These are phyloP conservation scores for Artemisia annua DNA, from an alignment of 129 eudicot genomes.

Conservation along the genomic window DNA sequence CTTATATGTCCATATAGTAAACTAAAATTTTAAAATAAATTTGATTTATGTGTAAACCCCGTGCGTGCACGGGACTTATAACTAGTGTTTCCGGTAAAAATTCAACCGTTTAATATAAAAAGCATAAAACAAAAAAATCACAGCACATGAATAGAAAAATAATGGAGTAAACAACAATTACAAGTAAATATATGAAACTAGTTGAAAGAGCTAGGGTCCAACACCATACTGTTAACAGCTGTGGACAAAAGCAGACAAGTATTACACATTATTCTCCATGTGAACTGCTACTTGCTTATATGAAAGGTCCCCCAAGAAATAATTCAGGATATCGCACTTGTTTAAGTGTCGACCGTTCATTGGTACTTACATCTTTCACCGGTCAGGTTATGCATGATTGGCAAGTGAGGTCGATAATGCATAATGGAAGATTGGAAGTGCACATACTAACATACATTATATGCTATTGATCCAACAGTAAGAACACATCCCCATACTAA, in stretches of 20 bases:
- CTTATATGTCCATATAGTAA: no score
- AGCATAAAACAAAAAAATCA: neutral
- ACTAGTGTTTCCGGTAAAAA: no score
- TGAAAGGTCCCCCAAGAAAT: neutral
- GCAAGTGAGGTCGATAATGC: no score
- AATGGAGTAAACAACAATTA: neutral
- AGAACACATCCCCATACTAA: no score
- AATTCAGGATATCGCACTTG: neutral
- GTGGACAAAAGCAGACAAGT: slow-evolving; percentile 14
- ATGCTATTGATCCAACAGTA: no score
- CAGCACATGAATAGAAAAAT: neutral
- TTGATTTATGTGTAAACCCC: no score
- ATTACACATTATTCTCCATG: slow-evolving; percentile 10
- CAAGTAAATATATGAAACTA: neutral
- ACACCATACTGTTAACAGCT: slow-evolving; percentile 8
- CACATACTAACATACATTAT: no score
- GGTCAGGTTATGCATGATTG: no score
- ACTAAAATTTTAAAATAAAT: no score
- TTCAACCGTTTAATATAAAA: neutral
- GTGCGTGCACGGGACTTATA: no score
- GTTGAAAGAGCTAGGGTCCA: neutral
- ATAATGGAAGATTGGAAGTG: no score
- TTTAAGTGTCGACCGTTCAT: neutral
- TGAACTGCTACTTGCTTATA: neutral
- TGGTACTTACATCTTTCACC: no score